Evolutionary conservation across 202 grass and related monocot genomes (phyloP).

Genomic region (Zoysia matrella): DNA sequence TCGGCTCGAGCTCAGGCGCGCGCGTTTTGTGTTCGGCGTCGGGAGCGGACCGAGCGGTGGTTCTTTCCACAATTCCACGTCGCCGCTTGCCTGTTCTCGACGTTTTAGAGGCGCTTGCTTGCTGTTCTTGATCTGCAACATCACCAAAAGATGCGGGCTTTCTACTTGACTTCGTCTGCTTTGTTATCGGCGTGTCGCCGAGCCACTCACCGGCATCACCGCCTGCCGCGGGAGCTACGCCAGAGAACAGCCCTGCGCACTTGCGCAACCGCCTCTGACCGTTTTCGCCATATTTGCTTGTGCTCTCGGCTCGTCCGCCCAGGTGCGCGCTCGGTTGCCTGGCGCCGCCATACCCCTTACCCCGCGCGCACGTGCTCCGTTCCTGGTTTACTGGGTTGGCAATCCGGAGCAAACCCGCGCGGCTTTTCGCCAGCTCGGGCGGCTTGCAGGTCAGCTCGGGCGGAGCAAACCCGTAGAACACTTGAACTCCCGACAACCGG

Average conservation of each 20-base stretch:
- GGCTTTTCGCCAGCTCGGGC: not conserved
- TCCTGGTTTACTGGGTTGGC: not conserved
- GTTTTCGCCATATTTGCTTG: too few relatives aligned
- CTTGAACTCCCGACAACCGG: not conserved
- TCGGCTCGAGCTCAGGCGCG: not conserved
- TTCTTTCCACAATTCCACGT: too few relatives aligned
- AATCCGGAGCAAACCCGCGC: slow-evolving; percentile 15
- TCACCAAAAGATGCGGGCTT: not conserved
- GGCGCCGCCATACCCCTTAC: slow-evolving; percentile 4
- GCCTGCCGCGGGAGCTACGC: not conserved
- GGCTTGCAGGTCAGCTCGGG: not conserved
- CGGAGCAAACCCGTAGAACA: not conserved
- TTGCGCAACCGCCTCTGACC: not conserved
- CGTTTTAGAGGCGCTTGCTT: not conserved
- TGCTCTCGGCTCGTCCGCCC: too few relatives aligned
- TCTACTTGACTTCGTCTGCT: not conserved
- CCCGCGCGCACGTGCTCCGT: not conserved
- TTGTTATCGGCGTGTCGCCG: not conserved
- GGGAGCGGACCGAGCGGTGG: too few relatives aligned
- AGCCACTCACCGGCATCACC: not conserved
- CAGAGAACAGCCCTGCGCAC: not conserved
- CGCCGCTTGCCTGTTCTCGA: not conserved
- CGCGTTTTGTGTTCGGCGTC: too few relatives aligned
- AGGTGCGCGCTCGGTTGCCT: not conserved
- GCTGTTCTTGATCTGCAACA: slow-evolving; percentile 8